Evolutionary conservation across 768 basidiomycete genomes (phyloP), one percentile per base, ranked within the genome.

Genomic region (Hypsizygus marmoreus): DNA sequence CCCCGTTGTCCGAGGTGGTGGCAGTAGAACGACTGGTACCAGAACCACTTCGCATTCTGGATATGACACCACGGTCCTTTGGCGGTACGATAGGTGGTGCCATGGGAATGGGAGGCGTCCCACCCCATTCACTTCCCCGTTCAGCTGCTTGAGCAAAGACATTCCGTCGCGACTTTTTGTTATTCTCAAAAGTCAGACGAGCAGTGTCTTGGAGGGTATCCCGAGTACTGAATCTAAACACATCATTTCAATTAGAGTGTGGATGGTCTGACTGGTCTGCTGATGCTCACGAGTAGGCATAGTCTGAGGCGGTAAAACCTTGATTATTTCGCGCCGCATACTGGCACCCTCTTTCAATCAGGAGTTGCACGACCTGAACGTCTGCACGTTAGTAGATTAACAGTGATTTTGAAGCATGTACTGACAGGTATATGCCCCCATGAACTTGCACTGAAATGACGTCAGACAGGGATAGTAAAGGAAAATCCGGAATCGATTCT

Each of bases 271-370:
- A 38, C 17, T 47, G 14, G 12, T 35, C 23, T 29, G 11, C 44
- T 31, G 43, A 34, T 26, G 75, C 86, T 49, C 60, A 89, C 81
- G 88, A 90, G 63, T 91, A 97, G 12, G 94, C 91, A 64, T 95
- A 97, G 68, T 97, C 95, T 0, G 86, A 84, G 8, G 95, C 86
- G 8, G 89, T 91, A 63, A 93, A 97, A 0, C 93, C 93, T 50
- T 91, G 83, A 49, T 93, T 92, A 62, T 97, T 97, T 52, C 86
- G 80, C 16, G 84, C 85, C 20, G 80, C 71, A 62, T 82, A 91
- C 58, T 86, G 86, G 58, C 91, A 95, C 1, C 95, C 93, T 49
- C 89, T 76, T 63, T 94, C 91, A 48, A 97, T 89, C 36, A 97
- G 75, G 12, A 93, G 67, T 66, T 89, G 89, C 5, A 95, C 85